Evolutionary conservation across 306 rosid genomes (phyloP).

Genomic region (Astragalus membranaceus): DNA sequence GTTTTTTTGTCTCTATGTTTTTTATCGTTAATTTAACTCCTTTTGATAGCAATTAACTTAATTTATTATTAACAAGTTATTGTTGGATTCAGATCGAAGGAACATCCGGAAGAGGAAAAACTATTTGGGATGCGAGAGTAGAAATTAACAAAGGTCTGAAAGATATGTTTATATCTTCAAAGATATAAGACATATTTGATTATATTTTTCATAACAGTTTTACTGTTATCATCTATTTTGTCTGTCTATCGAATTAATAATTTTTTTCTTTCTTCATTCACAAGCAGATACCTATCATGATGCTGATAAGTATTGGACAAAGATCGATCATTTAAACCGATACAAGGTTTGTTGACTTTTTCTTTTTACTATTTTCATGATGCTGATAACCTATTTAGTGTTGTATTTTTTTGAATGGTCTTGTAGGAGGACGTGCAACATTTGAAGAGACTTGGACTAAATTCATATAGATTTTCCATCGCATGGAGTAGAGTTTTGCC

Average conservation of each 20-base stretch:
- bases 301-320: not conserved
- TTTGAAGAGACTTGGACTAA: constrained; percentile 27
- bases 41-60: no score
- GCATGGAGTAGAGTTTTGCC: constrained; percentile 36
- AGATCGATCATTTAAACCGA: constrained; percentile 22
- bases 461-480: constrained; percentile 27
- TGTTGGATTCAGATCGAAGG: constrained; percentile 12
- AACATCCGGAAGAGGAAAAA: constrained; percentile 13
- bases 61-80: not conserved
- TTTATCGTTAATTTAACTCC: no score
- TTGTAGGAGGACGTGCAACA: constrained; percentile 27
- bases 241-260: not conserved
- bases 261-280: not conserved
- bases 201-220: not conserved
- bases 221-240: not conserved
- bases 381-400: no score
- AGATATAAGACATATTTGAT: not conserved
- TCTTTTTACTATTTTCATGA: not conserved
- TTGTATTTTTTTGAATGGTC: not conserved
- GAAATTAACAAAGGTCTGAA: not conserved
- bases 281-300: not conserved
- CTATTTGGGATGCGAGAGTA: constrained; percentile 5
- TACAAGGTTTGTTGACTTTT: constrained; percentile 14
- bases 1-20: no score
- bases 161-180: not conserved